phyloP scores from a whole-genome alignment of 1,284 basidiomycete species.

The Amylostereum chailletii region DNA sequence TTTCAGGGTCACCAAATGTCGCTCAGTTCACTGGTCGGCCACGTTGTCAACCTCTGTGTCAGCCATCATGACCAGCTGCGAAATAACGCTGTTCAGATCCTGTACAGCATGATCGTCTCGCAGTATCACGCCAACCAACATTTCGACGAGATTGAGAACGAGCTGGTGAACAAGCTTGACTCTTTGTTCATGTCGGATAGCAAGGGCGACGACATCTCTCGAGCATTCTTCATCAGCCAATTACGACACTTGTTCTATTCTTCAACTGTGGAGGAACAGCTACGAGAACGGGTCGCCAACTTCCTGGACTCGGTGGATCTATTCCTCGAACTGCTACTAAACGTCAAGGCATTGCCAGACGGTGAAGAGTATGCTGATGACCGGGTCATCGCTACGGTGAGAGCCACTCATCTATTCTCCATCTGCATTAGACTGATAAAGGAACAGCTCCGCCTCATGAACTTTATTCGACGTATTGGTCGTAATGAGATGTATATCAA shows the following conservation, averaged over 20 bases:
- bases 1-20: conserved; percentile 74
- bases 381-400: conserved; percentile 82
- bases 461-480: conserved; percentile 81
- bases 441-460: conserved; percentile 77
- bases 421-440: conserved; percentile 1
- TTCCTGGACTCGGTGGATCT: conserved; percentile 89
- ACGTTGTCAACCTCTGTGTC: conserved; percentile 87
- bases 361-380: conserved; percentile 94
- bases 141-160: conserved; percentile 85
- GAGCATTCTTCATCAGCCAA: conserved; percentile 92
- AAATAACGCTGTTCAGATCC: conserved; percentile 84
- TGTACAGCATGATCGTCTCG: conserved; percentile 94
- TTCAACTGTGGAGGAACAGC: conserved; percentile 70
- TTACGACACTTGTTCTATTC: conserved; percentile 83
- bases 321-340: conserved; percentile 91
- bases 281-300: conserved; percentile 69
- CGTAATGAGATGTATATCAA: conserved; percentile 88
- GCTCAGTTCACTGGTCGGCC: conserved; percentile 81
- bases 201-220: conserved; percentile 83
- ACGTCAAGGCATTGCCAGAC: conserved; percentile 86
- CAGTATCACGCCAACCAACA: conserved; percentile 78
- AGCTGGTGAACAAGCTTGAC: conserved; percentile 92
- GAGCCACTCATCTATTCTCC: conserved; percentile 3
- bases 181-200: conserved; percentile 87
- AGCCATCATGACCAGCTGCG: conserved; percentile 92